Percentiles rank a stretch among this genome's conserved stretches.
These are phyloP conservation scores for Torulaspora microellipsoides DNA, from an alignment of 805 yeast species.

Conservation along the genomic window DNA sequence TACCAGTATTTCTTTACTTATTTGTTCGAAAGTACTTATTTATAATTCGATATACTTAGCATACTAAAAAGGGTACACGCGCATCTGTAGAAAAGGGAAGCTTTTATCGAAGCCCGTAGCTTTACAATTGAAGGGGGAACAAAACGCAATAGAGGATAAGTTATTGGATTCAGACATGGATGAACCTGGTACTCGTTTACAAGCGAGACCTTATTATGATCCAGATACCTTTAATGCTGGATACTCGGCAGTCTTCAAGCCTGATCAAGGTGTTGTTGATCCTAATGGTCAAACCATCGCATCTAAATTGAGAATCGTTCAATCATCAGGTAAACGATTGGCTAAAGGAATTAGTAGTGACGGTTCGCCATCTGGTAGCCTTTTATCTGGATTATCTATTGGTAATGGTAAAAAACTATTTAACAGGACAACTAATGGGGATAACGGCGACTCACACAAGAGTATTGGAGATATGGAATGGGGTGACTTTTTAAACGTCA, in stretches of 20 bases:
- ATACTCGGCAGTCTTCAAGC: slow-evolving; percentile 54
- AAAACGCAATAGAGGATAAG: too few species aligned
- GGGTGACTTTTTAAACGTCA: slow-evolving; percentile 58
- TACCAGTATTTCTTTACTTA: too few species aligned
- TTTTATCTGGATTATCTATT: slow-evolving; percentile 9
- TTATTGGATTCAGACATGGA: slow-evolving; percentile 6
- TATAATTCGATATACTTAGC: too few species aligned
- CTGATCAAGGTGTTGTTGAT: slow-evolving; percentile 59
- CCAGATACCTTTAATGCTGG: slow-evolving; percentile 64
- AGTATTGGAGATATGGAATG: slow-evolving; percentile 51
- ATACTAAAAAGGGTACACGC: too few species aligned
- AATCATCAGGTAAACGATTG: slow-evolving; percentile 17
- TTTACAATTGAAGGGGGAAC: too few species aligned
- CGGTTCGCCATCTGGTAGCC: slow-evolving; percentile 4
- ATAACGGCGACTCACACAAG: slow-evolving; percentile 22
- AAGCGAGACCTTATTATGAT: slow-evolving; percentile 64
- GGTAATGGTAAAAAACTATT: slow-evolving; percentile 9
- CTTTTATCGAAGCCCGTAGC: too few species aligned
- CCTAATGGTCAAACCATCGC: slow-evolving; percentile 38
- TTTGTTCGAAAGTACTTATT: too few species aligned
- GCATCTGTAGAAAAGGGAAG: too few species aligned
- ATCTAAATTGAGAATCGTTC: slow-evolving; percentile 36
- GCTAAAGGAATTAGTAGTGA: slow-evolving; percentile 3
- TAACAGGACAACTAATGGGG: slow-evolving; percentile 20
- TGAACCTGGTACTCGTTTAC: slow-evolving; percentile 13